A percentile compares a stretch with the other conserved stretches of the same genome.
phyloP scores from a whole-genome alignment of 2,329 filamentous ascomycete species.

The Penicillium psychrosexuale region DNA sequence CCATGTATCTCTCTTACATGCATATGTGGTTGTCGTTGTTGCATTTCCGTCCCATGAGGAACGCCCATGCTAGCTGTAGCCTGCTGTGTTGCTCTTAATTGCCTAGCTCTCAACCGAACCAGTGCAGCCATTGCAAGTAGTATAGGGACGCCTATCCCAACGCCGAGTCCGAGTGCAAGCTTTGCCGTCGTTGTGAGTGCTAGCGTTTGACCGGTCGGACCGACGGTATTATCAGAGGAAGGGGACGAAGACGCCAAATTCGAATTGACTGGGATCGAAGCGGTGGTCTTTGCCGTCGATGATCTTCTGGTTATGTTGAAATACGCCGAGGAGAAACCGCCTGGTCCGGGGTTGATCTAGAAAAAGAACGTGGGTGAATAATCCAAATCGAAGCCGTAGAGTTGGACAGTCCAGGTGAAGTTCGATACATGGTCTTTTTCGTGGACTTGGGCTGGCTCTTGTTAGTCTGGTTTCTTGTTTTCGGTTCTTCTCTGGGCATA shows the following conservation, averaged over 20 bases:
- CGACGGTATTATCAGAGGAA: not conserved
- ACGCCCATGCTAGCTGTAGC: not conserved
- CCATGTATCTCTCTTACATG: not conserved
- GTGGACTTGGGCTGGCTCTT: not conserved
- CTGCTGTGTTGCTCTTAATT: not conserved
- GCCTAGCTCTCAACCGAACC: not conserved
- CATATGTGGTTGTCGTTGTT: not conserved
- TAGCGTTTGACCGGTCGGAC: not conserved
- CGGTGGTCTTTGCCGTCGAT: not conserved
- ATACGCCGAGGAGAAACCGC: not conserved
- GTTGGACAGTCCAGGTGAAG: not conserved
- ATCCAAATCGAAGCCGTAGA: not conserved
- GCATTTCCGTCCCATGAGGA: not conserved
- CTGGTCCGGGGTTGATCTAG: not conserved
- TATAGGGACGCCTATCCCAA: not conserved
- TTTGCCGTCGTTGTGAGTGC: not conserved
- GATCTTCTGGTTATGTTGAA: not conserved
- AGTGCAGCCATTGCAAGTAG: not conserved
- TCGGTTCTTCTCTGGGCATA: not conserved
- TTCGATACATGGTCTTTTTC: not conserved
- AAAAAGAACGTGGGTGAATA: not conserved
- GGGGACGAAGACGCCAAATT: too few species aligned
- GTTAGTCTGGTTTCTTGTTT: not conserved
- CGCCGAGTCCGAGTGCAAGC: not conserved
- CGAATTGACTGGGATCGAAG: not conserved